phyloP scores from a whole-genome alignment of 495 filamentous ascomycete species.

The Collariella sp. region DNA sequence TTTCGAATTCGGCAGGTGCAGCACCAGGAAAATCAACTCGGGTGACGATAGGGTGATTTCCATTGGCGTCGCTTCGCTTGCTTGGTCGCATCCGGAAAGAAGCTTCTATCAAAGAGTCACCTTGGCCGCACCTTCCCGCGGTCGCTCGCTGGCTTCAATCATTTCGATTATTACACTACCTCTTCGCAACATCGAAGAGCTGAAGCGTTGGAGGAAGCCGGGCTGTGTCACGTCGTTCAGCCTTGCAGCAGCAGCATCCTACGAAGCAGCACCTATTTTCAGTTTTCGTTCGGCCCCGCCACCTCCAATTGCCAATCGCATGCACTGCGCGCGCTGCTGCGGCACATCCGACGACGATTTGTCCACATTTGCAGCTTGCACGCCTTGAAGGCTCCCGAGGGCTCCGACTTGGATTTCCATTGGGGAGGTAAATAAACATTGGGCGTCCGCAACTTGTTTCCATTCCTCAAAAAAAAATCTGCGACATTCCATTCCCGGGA shows the following conservation, averaged over 20 bases:
- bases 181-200: background rate
- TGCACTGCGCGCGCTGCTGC: too few relatives aligned
- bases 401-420: too few relatives aligned
- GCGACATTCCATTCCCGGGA: too few relatives aligned
- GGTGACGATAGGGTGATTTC: background rate
- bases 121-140: background rate
- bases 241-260: background rate
- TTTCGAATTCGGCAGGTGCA: background rate
- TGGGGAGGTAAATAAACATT: too few relatives aligned
- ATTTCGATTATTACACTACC: background rate
- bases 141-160: background rate
- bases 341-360: too few relatives aligned
- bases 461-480: too few relatives aligned
- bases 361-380: too few relatives aligned
- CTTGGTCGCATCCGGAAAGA: slow-evolving; percentile 4
- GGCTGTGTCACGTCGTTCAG: background rate
- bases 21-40: background rate
- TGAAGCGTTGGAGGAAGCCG: background rate
- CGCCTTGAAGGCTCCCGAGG: too few relatives aligned
- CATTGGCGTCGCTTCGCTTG: background rate
- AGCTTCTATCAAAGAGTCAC: background rate
- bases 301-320: background rate
- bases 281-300: background rate
- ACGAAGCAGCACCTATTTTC: background rate
- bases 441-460: too few relatives aligned